A percentile compares a stretch with the other conserved stretches of the same genome.
Conservation (phyloP, 345 rosid species). For the Pistacia vera region DNA sequence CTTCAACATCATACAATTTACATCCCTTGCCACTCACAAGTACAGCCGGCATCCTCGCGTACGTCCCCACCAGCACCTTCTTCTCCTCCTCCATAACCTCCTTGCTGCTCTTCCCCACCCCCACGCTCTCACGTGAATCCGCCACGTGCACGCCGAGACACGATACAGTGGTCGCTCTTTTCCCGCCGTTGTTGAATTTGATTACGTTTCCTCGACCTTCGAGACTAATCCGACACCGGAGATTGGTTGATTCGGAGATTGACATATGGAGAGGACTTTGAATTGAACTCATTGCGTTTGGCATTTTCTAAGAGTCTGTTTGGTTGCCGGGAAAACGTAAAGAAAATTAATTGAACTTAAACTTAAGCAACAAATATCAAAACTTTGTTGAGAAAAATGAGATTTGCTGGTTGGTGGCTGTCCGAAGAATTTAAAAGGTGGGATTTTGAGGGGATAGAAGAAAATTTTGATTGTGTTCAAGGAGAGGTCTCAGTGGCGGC, state of each 20-base stretch:
- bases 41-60: constrained; percentile 77
- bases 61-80: constrained; percentile 67
- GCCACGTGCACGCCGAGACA: constrained; percentile 33
- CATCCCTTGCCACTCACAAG: constrained; percentile 70
- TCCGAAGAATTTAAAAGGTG: neutral
- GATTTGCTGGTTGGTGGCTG: neutral
- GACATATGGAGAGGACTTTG: constrained; percentile 16
- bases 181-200: constrained; percentile 6
- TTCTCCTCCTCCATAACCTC: constrained; percentile 66
- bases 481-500: too few relatives aligned
- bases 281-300: constrained; percentile 21
- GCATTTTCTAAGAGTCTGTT: neutral
- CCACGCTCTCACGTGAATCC: constrained; percentile 11
- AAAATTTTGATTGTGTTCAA: neutral
- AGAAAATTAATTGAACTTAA: neutral
- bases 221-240: constrained; percentile 17
- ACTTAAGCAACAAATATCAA: too few relatives aligned
- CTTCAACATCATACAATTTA: constrained; percentile 76
- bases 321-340: neutral
- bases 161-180: constrained; percentile 1
- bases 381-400: too few relatives aligned
- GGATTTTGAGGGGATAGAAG: too few relatives aligned
- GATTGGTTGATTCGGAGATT: constrained; percentile 14
- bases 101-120: constrained; percentile 26
- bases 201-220: constrained; percentile 11